Evolutionary conservation across 192 early-diverging fungal genomes (phyloP).

Genomic region (Backusella psychrophila): DNA sequence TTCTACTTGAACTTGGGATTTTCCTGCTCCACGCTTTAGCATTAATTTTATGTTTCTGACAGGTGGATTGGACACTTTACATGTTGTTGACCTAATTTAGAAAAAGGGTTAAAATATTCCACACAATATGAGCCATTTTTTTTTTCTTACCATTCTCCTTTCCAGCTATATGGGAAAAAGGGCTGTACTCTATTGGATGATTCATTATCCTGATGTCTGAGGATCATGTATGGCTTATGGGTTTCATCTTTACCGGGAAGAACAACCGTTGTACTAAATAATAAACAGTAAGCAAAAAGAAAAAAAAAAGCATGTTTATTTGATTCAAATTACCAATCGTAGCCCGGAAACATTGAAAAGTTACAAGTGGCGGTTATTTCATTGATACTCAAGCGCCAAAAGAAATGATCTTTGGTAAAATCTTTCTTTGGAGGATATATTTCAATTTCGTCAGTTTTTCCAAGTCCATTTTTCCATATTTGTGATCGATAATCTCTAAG

Average conservation of each 20-base stretch:
- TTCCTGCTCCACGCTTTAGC: constrained; percentile 12
- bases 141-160: constrained; percentile 46
- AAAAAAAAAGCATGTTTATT: neutral
- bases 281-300: constrained; percentile 17
- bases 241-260: constrained; percentile 14
- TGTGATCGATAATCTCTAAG: constrained; percentile 19
- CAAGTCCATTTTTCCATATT: constrained; percentile 62
- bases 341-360: constrained; percentile 55
- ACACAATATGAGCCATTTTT: constrained; percentile 7
- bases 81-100: constrained; percentile 25
- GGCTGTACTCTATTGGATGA: constrained; percentile 41
- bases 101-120: neutral
- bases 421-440: constrained; percentile 48
- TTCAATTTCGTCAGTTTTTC: constrained; percentile 52
- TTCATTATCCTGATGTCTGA: constrained; percentile 52
- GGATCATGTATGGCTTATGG: constrained; percentile 22
- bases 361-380: neutral
- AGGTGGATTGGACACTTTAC: constrained; percentile 19
- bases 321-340: constrained; percentile 34
- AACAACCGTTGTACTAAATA: constrained; percentile 9
- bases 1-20: constrained; percentile 8
- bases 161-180: constrained; percentile 56
- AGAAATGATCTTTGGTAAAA: constrained; percentile 47
- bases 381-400: constrained; percentile 48
- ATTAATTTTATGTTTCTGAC: constrained; percentile 22